Evolutionary conservation across 306 rosid species (phyloP), one percentile per base, ranked within the genome.

Genomic region (Clitoria ternatea): DNA sequence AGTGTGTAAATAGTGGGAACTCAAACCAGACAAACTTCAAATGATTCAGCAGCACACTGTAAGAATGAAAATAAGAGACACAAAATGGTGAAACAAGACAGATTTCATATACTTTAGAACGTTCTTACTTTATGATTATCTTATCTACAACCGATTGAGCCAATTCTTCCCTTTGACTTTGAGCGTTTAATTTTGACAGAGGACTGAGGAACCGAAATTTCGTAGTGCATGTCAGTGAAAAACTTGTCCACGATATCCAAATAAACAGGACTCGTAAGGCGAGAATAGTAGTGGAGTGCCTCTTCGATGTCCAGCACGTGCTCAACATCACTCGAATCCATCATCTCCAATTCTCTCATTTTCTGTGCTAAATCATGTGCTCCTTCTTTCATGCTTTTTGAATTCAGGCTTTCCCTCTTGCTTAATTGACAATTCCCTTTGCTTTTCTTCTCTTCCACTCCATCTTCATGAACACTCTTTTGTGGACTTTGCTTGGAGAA

Each of bases 221-320:
- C 98, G 3, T 92, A 75, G 73, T 89, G 82, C 81, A 95, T 89
- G 29, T 95, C 96, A 44, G 61, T 73, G 81, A 95, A 95, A 73
- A 95, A 95, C 85, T 87, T 80, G 82, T 95, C 95, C 37, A 95
- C 96, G 30, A 91, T 91, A 54, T 95, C 96, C 37, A 86, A 82
- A 73, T 95, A 95, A 74, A 86, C 92, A 19, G 99, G 97, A 67
- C 99, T 95, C 18, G 68, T 90, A 36, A 94, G 95, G 33, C 97
- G 85, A 74, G 97, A 94, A 77, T 94, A 91, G 79, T 94, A 94
- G 68, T 94, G 99, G 2, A 94, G 81, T 45, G 97, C 99, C 70
- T 94, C 99, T 84, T 94, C 99, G 22, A 94, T 80, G 63, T 94
- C 99, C 60, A 94, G 45, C 48, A 79, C 95, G 23, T 94, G 97